Conservation (phyloP, 2,329 filamentous ascomycete genomes). For the Hawksworthiomyces lignivorus region DNA sequence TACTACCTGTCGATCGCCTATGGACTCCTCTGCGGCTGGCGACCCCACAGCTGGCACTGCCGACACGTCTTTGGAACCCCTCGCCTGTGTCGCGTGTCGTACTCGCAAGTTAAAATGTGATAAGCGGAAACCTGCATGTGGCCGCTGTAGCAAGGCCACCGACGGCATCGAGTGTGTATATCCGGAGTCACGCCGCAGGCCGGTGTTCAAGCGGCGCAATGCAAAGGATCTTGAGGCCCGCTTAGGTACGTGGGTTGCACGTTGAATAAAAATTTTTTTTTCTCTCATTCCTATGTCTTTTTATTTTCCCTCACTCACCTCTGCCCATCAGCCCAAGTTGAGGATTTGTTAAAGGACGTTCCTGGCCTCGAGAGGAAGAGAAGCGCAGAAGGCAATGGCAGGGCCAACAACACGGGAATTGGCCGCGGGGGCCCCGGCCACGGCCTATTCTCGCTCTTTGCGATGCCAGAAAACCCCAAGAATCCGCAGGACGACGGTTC, state of each 20-base stretch:
- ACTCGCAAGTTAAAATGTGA: slow-evolving; percentile 85
- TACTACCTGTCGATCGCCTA: too few relatives aligned
- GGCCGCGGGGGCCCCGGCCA: neutral
- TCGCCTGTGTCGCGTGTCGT: slow-evolving; percentile 78
- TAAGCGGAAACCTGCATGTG: slow-evolving; percentile 68
- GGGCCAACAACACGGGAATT: too few relatives aligned
- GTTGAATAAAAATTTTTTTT: slow-evolving; percentile 1
- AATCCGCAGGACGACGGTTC: neutral
- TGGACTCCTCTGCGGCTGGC: neutral
- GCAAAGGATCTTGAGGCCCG: slow-evolving; percentile 85
- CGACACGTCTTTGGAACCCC: slow-evolving; percentile 30
- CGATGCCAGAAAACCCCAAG: neutral
- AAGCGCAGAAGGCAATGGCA: slow-evolving; percentile 4
- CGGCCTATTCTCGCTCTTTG: slow-evolving; percentile 1
- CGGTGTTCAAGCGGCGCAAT: slow-evolving; percentile 79
- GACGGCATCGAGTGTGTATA: slow-evolving; percentile 66
- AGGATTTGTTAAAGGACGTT: slow-evolving; percentile 66
- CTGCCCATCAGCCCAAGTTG: slow-evolving; percentile 60
- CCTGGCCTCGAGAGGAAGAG: slow-evolving; percentile 16
- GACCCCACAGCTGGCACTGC: neutral
- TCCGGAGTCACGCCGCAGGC: slow-evolving; percentile 82
- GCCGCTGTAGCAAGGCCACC: slow-evolving; percentile 66
- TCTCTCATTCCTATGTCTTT: neutral
- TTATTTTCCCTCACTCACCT: neutral
- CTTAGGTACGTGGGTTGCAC: slow-evolving; percentile 64